These are phyloP conservation scores for Bipolaris zeicola DNA, from an alignment of 2,329 filamentous ascomycete species.

Conservation along the genomic window DNA sequence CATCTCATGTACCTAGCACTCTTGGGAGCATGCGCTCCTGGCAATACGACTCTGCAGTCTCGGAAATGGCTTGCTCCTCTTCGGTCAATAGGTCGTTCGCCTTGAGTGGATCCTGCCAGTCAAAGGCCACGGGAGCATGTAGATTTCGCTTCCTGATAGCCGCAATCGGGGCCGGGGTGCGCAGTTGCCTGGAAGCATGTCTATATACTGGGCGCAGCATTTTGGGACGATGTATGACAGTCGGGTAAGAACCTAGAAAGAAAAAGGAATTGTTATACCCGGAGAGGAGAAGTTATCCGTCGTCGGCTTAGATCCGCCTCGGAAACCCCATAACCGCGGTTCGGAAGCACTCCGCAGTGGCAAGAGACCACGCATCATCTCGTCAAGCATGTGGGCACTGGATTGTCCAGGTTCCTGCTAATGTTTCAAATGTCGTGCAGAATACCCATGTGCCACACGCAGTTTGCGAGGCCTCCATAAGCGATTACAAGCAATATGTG, in stretches of 20 bases:
- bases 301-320: conserved; percentile 28
- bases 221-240: conserved; percentile 6
- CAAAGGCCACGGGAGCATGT: conserved; percentile 63
- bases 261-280: conserved; percentile 4
- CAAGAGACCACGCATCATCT: conserved; percentile 18
- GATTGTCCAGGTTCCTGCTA: neutral
- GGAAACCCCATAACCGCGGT: conserved; percentile 34
- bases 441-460: neutral
- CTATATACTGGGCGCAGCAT: conserved; percentile 54
- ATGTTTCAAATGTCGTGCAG: neutral
- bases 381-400: neutral
- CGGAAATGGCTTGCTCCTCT: conserved; percentile 86
- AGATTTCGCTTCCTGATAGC: conserved; percentile 48
- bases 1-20: conserved; percentile 69
- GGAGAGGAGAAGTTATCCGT: conserved; percentile 4
- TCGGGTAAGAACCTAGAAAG: neutral
- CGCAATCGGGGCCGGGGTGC: conserved; percentile 32
- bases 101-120: conserved; percentile 90
- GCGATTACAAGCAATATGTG: conserved; percentile 11
- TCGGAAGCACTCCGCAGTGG: conserved; percentile 32
- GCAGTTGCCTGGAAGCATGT: conserved; percentile 50
- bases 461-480: conserved; percentile 9
- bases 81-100: conserved; percentile 79
- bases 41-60: conserved; percentile 92
- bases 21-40: conserved; percentile 86